phyloP scores from a whole-genome alignment of 805 yeast genomes.

The Yamadazyma philogaea region DNA sequence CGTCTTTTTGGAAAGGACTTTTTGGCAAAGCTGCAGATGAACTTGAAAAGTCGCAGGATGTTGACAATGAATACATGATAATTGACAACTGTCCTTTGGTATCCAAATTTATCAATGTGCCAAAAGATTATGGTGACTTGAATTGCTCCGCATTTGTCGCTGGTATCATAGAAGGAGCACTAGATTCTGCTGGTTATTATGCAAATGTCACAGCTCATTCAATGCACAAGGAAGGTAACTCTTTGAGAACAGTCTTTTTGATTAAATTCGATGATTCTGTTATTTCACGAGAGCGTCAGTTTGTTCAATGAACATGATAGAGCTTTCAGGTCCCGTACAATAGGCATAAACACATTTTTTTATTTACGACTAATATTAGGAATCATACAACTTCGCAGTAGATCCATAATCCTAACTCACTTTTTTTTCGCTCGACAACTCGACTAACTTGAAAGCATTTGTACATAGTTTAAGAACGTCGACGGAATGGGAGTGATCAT shows the following conservation, averaged over 20 bases:
- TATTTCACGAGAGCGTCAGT: constrained; percentile 41
- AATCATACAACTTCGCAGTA: constrained; percentile 1
- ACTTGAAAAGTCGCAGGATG: constrained; percentile 68
- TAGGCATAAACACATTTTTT: too few relatives aligned
- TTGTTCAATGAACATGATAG: background rate
- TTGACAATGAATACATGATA: constrained; percentile 72
- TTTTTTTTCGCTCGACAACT: constrained; percentile 6
- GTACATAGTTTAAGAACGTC: constrained; percentile 4
- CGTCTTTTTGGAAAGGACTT: constrained; percentile 66
- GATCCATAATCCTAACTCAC: background rate
- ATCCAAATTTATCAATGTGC: constrained; percentile 70
- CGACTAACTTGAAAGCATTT: background rate
- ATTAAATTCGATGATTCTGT: constrained; percentile 64
- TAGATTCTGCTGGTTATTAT: constrained; percentile 68
- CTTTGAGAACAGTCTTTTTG: constrained; percentile 70
- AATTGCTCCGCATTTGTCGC: constrained; percentile 83
- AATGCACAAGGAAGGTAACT: constrained; percentile 56
- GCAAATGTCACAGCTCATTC: constrained; percentile 83
- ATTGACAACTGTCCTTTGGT: constrained; percentile 71
- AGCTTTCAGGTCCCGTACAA: too few relatives aligned
- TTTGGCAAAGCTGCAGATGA: constrained; percentile 76
- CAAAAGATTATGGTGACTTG: constrained; percentile 72
- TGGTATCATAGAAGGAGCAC: constrained; percentile 79
- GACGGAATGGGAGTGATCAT: constrained; percentile 73
- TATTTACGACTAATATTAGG: background rate